phyloP scores from a whole-genome alignment of 345 rosid species.

The Acer yangbiense region DNA sequence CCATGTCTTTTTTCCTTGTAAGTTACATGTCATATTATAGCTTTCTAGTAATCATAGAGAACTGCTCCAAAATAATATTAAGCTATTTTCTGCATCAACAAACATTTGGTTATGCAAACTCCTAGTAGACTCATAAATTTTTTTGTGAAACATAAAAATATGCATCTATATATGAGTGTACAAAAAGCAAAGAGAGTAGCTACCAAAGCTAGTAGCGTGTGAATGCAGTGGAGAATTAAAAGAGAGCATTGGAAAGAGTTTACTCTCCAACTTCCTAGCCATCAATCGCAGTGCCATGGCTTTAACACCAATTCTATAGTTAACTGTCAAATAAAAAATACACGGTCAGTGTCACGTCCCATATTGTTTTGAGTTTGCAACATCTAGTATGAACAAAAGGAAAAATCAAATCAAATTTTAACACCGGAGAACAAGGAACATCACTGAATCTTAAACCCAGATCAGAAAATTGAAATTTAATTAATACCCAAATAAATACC shows the following conservation, averaged over 20 bases:
- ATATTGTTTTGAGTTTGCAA: not conserved
- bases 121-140: not conserved
- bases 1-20: not conserved
- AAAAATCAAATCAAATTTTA: not conserved
- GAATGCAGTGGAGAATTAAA: slow-evolving; percentile 62
- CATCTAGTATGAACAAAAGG: not conserved
- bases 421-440: not conserved
- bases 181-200: not conserved
- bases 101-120: not conserved
- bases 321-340: slow-evolving; percentile 2
- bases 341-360: not conserved
- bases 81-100: not conserved
- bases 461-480: not conserved
- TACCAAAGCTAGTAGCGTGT: slow-evolving; percentile 98
- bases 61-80: not conserved
- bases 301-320: not conserved
- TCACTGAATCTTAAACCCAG: not conserved
- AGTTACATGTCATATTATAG: not conserved
- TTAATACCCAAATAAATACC: not conserved
- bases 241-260: slow-evolving; percentile 28
- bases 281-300: slow-evolving; percentile 45
- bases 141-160: not conserved
- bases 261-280: slow-evolving; percentile 38
- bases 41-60: not conserved
- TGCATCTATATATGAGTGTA: not conserved